Conservation (phyloP, 2,329 filamentous ascomycete genomes). For the Coniella lustricola region DNA sequence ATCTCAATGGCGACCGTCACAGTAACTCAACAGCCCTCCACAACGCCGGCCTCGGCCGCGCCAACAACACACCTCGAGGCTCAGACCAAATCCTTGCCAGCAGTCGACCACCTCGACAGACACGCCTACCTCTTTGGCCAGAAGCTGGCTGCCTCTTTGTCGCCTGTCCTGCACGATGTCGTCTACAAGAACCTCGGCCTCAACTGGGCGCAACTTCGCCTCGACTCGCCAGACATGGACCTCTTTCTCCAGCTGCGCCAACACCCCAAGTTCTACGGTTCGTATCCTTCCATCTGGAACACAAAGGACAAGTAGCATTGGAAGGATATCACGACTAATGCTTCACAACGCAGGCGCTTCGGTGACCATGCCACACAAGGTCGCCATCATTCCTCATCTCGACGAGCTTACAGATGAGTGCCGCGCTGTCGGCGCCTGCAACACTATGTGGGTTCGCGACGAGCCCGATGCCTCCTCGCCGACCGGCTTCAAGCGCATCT, state of each 20-base stretch:
- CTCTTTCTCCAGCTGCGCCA: slow-evolving; percentile 44
- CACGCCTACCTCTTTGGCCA: slow-evolving; percentile 52
- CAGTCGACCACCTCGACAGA: slow-evolving; percentile 28
- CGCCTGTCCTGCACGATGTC: slow-evolving; percentile 46
- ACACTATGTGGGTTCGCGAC: slow-evolving; percentile 64
- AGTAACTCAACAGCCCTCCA: slow-evolving; percentile 3
- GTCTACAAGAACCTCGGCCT: slow-evolving; percentile 45
- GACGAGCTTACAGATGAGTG: slow-evolving; percentile 69
- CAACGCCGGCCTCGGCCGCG: slow-evolving; percentile 1
- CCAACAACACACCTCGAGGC: slow-evolving; percentile 9
- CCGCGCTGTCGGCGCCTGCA: slow-evolving; percentile 67
- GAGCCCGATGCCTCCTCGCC: slow-evolving; percentile 27
- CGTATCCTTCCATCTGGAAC: background rate
- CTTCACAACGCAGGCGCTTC: slow-evolving; percentile 46
- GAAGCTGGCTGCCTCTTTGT: slow-evolving; percentile 48
- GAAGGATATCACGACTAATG: background rate
- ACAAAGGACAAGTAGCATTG: background rate
- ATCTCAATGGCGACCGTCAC: slow-evolving; percentile 13
- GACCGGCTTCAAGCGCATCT: slow-evolving; percentile 36
- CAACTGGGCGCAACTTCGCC: slow-evolving; percentile 44
- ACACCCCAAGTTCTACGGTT: slow-evolving; percentile 55
- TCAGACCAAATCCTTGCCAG: background rate
- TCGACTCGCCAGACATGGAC: slow-evolving; percentile 44
- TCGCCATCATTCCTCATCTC: slow-evolving; percentile 65
- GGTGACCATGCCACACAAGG: slow-evolving; percentile 81